Percentiles rank a stretch among this genome's conserved stretches.
These are phyloP conservation scores for Prunus campanulata DNA, from an alignment of 306 rosid genomes.

Conservation along the genomic window DNA sequence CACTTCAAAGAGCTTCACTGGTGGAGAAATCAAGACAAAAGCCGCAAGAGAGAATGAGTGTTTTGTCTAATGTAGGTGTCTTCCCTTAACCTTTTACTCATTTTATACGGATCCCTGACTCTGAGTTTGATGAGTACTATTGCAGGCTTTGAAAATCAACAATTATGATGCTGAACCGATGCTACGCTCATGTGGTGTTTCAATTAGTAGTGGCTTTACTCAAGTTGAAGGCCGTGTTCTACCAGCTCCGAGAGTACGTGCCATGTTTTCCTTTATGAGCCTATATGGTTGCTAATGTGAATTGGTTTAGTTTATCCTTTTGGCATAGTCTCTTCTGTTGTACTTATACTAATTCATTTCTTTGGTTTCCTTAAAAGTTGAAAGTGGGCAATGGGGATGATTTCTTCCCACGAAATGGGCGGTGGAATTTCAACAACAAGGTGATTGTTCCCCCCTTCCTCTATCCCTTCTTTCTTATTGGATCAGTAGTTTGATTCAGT, in stretches of 20 bases:
- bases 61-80: slow-evolving; percentile 56
- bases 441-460: slow-evolving; percentile 25
- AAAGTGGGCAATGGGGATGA: slow-evolving; percentile 85
- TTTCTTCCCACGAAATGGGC: slow-evolving; percentile 78
- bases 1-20: slow-evolving; percentile 75
- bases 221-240: slow-evolving; percentile 89
- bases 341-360: not conserved
- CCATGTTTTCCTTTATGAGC: not conserved
- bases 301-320: not conserved
- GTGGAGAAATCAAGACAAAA: slow-evolving; percentile 95
- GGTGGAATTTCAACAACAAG: slow-evolving; percentile 93
- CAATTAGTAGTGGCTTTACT: slow-evolving; percentile 47
- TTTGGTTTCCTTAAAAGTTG: slow-evolving; percentile 39
- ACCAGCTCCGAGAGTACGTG: slow-evolving; percentile 77
- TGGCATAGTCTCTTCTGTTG: not conserved
- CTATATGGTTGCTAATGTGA: not conserved
- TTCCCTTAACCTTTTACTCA: not conserved
- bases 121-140: not conserved
- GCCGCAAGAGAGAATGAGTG: slow-evolving; percentile 83
- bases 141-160: slow-evolving; percentile 68
- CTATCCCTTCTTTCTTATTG: not conserved
- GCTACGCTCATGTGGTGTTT: slow-evolving; percentile 65
- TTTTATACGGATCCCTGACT: not conserved
- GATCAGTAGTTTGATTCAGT: not conserved
- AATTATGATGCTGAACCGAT: slow-evolving; percentile 73